Evolutionary conservation across 495 filamentous ascomycete species (phyloP).

Genomic region (Amphirosellinia nigrospora): DNA sequence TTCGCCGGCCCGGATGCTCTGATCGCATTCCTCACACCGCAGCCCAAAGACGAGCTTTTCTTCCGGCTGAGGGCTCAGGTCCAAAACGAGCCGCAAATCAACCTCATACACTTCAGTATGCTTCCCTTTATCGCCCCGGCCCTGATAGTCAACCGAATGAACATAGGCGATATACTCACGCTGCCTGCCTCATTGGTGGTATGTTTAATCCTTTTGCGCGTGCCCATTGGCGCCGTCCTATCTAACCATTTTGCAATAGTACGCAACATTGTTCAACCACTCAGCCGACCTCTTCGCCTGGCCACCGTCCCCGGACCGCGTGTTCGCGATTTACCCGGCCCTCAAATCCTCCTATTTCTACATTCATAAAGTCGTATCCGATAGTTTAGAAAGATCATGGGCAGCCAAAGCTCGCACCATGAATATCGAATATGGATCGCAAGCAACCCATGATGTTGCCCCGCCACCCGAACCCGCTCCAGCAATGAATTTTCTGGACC

Average conservation of each 20-base stretch:
- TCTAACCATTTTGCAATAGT: conserved; percentile 28
- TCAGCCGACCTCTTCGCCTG: conserved; percentile 51
- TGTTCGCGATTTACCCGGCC: conserved; percentile 70
- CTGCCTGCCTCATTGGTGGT: conserved; percentile 46
- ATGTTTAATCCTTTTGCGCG: conserved; percentile 24
- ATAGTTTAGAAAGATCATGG: conserved; percentile 67
- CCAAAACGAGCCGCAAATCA: conserved; percentile 12
- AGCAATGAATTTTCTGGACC: conserved; percentile 34
- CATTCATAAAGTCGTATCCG: conserved; percentile 70
- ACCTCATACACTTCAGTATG: conserved; percentile 31
- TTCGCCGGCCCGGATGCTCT: conserved; percentile 47
- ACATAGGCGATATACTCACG: conserved; percentile 36
- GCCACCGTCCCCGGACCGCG: conserved; percentile 78
- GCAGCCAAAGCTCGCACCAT: conserved; percentile 37
- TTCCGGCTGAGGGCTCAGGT: no score
- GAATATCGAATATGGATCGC: conserved; percentile 37
- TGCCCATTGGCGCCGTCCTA: background rate
- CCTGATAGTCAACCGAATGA: conserved; percentile 44
- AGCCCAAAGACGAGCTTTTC: conserved; percentile 7
- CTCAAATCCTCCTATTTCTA: conserved; percentile 69
- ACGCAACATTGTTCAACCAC: conserved; percentile 32
- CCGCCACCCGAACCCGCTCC: conserved; percentile 45
- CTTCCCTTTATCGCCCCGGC: conserved; percentile 48
- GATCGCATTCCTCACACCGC: conserved; percentile 33
- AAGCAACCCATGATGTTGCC: conserved; percentile 34